A percentile compares a stretch with the other conserved stretches of the same genome.
Conservation (phyloP, 2,329 filamentous ascomycete species). For the Penicillium psychrosexuale region DNA sequence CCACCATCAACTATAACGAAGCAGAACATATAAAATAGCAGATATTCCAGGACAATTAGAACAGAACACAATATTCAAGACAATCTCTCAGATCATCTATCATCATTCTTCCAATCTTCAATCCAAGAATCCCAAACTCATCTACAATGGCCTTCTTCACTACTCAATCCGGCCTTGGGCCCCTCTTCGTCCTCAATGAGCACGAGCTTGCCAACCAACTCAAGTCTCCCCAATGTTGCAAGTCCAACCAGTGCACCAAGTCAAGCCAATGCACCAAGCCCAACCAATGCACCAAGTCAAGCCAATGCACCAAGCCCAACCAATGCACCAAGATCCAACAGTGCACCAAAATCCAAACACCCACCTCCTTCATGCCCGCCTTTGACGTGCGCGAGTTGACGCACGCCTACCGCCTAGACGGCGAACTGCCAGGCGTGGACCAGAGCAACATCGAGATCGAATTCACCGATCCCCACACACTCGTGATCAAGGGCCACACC, state of each 20-base stretch:
- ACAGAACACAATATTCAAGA: slow-evolving; percentile 1
- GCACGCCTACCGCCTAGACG: slow-evolving; percentile 44
- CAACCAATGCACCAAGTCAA: too few species aligned
- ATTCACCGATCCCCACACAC: slow-evolving; percentile 46
- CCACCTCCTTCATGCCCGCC: slow-evolving; percentile 37
- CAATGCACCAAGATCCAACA: too few species aligned
- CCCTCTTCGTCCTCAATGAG: slow-evolving; percentile 46
- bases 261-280: too few species aligned
- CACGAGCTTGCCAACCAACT: slow-evolving; percentile 35
- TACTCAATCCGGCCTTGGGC: slow-evolving; percentile 38
- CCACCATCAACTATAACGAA: not conserved
- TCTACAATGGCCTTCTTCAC: slow-evolving; percentile 42
- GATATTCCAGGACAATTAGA: not conserved
- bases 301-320: too few species aligned
- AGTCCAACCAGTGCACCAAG: slow-evolving; percentile 6
- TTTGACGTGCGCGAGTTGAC: slow-evolving; percentile 47
- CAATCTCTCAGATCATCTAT: not conserved
- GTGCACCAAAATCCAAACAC: not conserved
- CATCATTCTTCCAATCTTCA: slow-evolving; percentile 5
- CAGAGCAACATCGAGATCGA: slow-evolving; percentile 47
- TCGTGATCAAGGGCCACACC: slow-evolving; percentile 43
- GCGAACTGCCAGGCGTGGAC: slow-evolving; percentile 45
- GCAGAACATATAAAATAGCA: slow-evolving; percentile 1
- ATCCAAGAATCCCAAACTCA: not conserved
- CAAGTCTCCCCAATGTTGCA: slow-evolving; percentile 17